Conservation (phyloP, 1,139 yeast species). For the Waltiozyma sp. region DNA sequence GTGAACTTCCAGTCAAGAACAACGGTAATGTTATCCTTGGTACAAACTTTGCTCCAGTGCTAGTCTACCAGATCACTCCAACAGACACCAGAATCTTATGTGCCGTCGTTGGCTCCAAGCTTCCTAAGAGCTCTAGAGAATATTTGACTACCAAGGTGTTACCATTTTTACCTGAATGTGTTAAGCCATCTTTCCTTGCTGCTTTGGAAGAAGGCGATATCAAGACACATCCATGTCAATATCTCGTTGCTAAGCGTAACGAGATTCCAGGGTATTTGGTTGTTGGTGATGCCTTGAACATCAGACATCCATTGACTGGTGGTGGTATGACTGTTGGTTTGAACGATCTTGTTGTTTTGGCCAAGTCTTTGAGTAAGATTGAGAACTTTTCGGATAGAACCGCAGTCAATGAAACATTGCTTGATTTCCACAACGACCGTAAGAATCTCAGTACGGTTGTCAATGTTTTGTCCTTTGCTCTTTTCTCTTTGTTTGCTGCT, state of each 20-base stretch:
- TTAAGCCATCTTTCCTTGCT: slow-evolving; percentile 53
- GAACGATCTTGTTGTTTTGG: slow-evolving; percentile 67
- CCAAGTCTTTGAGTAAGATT: slow-evolving; percentile 46
- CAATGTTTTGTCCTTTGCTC: slow-evolving; percentile 83
- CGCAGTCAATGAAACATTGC: slow-evolving; percentile 41
- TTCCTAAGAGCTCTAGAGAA: slow-evolving; percentile 60
- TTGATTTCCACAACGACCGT: slow-evolving; percentile 65
- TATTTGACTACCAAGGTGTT: slow-evolving; percentile 53
- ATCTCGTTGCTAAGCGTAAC: slow-evolving; percentile 61
- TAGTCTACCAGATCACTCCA: slow-evolving; percentile 78
- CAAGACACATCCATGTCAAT: slow-evolving; percentile 92
- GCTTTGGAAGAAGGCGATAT: slow-evolving; percentile 44
- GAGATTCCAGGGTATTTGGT: slow-evolving; percentile 68
- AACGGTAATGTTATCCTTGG: slow-evolving; percentile 92
- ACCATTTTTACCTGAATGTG: slow-evolving; percentile 54
- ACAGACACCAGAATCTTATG: slow-evolving; percentile 81
- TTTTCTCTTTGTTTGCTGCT: slow-evolving; percentile 86
- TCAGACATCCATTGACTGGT: slow-evolving; percentile 98
- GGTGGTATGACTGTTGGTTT: slow-evolving; percentile 99
- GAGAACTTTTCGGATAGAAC: slow-evolving; percentile 50
- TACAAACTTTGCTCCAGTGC: slow-evolving; percentile 66
- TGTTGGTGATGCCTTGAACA: slow-evolving; percentile 88
- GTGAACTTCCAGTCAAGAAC: slow-evolving; percentile 56
- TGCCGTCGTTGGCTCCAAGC: slow-evolving; percentile 64
- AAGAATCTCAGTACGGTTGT: slow-evolving; percentile 74